Evolutionary conservation across 345 rosid genomes (phyloP).

Genomic region (Euphorbia tirucalli): DNA sequence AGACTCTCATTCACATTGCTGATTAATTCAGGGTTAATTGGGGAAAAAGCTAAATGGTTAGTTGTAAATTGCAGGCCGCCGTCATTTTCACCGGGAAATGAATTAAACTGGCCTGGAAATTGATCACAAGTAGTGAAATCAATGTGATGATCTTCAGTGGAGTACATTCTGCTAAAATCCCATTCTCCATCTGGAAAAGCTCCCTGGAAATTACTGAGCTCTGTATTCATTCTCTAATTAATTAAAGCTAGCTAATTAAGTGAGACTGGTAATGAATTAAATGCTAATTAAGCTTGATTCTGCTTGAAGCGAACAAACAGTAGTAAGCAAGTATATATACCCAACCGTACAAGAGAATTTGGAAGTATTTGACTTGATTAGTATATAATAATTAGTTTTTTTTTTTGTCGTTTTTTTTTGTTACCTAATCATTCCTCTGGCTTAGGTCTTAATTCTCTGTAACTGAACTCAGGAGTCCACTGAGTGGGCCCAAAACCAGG

Average conservation of each 20-base stretch:
- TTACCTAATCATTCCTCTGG: constrained; percentile 31
- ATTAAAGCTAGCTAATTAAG: background rate
- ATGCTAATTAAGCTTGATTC: background rate
- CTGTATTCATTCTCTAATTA: constrained; percentile 21
- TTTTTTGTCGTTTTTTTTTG: constrained; percentile 10
- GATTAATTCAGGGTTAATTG: constrained; percentile 25
- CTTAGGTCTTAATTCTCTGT: constrained; percentile 35
- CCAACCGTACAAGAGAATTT: constrained; percentile 19
- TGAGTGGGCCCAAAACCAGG: constrained; percentile 44
- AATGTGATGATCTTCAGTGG: constrained; percentile 30
- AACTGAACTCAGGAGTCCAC: constrained; percentile 46
- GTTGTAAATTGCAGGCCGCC: constrained; percentile 13
- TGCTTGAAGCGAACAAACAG: constrained; percentile 27
- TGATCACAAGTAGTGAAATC: constrained; percentile 28
- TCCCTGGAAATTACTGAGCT: constrained; percentile 29
- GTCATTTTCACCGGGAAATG: constrained; percentile 27
- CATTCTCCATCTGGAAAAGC: constrained; percentile 47
- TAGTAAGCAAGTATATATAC: constrained; percentile 35
- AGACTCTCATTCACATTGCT: constrained; percentile 24
- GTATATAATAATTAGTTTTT: constrained; percentile 12
- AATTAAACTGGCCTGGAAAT: constrained; percentile 26
- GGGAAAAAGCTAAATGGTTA: constrained; percentile 25
- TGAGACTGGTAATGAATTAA: background rate
- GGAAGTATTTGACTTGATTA: constrained; percentile 42
- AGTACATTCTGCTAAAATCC: constrained; percentile 45